phyloP scores from a whole-genome alignment of 1,139 yeast species.

The Debaryomycetaceae sp. region DNA sequence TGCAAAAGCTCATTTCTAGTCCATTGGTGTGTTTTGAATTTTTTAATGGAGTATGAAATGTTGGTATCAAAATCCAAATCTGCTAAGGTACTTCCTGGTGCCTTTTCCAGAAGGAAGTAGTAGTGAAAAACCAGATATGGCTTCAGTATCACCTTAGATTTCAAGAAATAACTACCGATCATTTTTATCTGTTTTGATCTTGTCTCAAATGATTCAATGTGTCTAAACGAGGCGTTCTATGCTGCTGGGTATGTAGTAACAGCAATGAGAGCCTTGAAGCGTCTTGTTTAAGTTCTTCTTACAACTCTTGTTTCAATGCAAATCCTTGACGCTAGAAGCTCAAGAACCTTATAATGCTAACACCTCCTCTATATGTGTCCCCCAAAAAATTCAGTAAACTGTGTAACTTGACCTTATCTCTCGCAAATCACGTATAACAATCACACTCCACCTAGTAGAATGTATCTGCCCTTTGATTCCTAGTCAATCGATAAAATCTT shows the following conservation, averaged over 20 bases:
- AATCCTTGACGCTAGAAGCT: background rate
- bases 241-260: background rate
- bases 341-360: background rate
- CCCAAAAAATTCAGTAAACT: background rate
- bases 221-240: background rate
- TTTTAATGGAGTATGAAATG: conserved; percentile 45
- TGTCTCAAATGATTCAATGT: background rate
- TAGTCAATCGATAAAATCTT: background rate
- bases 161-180: conserved; percentile 12
- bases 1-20: conserved; percentile 46
- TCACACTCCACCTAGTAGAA: background rate
- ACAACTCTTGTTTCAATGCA: background rate
- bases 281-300: background rate
- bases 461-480: background rate
- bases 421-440: background rate
- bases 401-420: background rate
- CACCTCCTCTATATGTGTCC: background rate
- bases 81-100: conserved; percentile 50
- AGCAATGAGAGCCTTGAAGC: background rate
- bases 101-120: conserved; percentile 58
- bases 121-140: conserved; percentile 46
- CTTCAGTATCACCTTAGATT: conserved; percentile 32
- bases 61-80: conserved; percentile 60
- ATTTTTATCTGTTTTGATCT: background rate
- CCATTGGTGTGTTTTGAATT: conserved; percentile 50